A percentile compares a stretch with the other conserved stretches of the same genome.
phyloP scores from a whole-genome alignment of 2,329 filamentous ascomycete genomes.

The Apiospora aurea region DNA sequence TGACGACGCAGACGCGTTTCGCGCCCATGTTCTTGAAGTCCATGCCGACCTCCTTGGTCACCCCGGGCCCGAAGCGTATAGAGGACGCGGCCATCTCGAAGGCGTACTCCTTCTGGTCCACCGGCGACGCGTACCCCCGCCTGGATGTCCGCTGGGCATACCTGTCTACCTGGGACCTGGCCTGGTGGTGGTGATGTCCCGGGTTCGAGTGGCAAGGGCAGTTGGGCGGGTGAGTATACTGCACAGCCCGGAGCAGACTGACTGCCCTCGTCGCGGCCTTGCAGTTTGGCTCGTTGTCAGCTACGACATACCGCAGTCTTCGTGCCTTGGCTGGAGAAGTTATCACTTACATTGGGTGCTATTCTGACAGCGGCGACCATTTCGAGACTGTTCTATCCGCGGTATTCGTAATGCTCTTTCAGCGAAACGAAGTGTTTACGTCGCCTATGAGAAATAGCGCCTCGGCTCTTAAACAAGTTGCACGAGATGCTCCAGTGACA shows the following conservation, averaged over 20 bases:
- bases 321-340: too few relatives aligned
- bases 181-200: conserved; percentile 68
- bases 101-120: conserved; percentile 89
- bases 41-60: conserved; percentile 97
- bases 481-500: conserved; percentile 21
- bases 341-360: conserved; percentile 44
- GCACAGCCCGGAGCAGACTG: conserved; percentile 84
- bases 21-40: conserved; percentile 92
- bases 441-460: background rate
- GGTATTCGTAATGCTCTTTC: background rate
- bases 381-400: background rate
- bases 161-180: conserved; percentile 48
- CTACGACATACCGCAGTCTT: too few relatives aligned
- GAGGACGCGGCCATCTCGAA: conserved; percentile 98
- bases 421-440: background rate
- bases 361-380: conserved; percentile 45
- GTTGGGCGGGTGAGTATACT: conserved; percentile 84
- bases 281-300: background rate
- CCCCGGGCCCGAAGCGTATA: conserved; percentile 92
- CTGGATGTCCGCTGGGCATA: conserved; percentile 51
- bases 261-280: conserved; percentile 70
- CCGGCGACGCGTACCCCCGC: conserved; percentile 75
- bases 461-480: conserved; percentile 10
- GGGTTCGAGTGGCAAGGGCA: conserved; percentile 96
- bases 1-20: conserved; percentile 89